Conservation (phyloP, 768 basidiomycete species). For the Cytidiella melzeri region DNA sequence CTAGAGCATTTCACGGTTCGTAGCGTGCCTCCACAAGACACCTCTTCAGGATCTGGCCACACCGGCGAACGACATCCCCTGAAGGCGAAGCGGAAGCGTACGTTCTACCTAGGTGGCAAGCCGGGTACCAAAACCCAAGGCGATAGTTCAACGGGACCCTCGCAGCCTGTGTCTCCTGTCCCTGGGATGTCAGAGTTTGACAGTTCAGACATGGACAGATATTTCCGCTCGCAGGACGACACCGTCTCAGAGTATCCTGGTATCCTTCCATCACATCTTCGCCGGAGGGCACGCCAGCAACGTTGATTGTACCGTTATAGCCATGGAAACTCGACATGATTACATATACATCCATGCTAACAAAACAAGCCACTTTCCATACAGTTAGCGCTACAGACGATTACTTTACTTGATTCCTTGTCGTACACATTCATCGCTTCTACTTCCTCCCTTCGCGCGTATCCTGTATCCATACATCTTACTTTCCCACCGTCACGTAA, state of each 20-base stretch:
- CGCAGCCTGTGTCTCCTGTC: slow-evolving; percentile 25
- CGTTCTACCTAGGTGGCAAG: slow-evolving; percentile 51
- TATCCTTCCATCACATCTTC: slow-evolving; percentile 19
- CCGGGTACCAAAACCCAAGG: slow-evolving; percentile 14
- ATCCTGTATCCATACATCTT: slow-evolving; percentile 12
- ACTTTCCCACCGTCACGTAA: neutral
- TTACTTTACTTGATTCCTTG: neutral
- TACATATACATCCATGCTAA: slow-evolving; percentile 5
- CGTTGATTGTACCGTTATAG: neutral
- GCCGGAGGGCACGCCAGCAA: slow-evolving; percentile 8
- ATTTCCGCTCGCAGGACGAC: slow-evolving; percentile 47
- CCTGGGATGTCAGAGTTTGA: slow-evolving; percentile 53
- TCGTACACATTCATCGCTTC: slow-evolving; percentile 4
- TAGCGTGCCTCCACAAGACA: slow-evolving; percentile 65
- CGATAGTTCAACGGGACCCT: neutral
- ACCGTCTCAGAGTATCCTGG: slow-evolving; percentile 22
- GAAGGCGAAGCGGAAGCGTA: slow-evolving; percentile 74
- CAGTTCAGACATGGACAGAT: slow-evolving; percentile 66
- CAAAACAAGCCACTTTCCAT: slow-evolving; percentile 5
- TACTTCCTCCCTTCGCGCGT: slow-evolving; percentile 1
- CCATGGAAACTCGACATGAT: no score
- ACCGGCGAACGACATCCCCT: slow-evolving; percentile 45
- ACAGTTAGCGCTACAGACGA: slow-evolving; percentile 5
- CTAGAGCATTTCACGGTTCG: slow-evolving; percentile 90
- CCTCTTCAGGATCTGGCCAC: slow-evolving; percentile 28